These are phyloP conservation scores for Saturnispora silvae DNA, from an alignment of 805 yeast genomes.

Conservation along the genomic window DNA sequence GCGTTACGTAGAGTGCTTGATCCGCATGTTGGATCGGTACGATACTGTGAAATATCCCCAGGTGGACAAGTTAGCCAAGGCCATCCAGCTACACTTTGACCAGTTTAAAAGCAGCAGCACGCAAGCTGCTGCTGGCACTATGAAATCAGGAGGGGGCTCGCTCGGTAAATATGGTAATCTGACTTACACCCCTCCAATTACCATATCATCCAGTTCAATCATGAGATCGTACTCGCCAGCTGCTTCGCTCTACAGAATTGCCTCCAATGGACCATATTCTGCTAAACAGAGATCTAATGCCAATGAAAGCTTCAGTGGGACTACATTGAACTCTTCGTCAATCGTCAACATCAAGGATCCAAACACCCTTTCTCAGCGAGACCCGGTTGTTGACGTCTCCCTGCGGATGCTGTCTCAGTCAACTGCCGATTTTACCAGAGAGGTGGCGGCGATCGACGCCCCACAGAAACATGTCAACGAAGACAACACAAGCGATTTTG, in stretches of 20 bases:
- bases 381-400: neutral
- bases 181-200: neutral
- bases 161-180: constrained; percentile 5
- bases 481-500: no score
- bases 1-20: constrained; percentile 52
- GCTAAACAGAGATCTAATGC: constrained; percentile 22
- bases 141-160: no score
- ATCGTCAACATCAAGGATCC: neutral
- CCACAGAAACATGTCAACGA: no score
- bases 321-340: neutral
- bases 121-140: neutral
- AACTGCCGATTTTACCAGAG: neutral
- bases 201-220: constrained; percentile 1
- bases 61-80: constrained; percentile 36
- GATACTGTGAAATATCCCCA: constrained; percentile 43
- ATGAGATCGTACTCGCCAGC: constrained; percentile 25
- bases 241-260: constrained; percentile 24
- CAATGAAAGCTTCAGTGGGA: constrained; percentile 9
- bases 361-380: neutral
- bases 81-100: constrained; percentile 67
- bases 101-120: constrained; percentile 28
- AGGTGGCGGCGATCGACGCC: neutral
- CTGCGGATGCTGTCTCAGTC: constrained; percentile 9
- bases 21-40: constrained; percentile 62
- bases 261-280: constrained; percentile 17